phyloP scores from a whole-genome alignment of 2,329 filamentous ascomycete species.

The Beauveria medogensis region DNA sequence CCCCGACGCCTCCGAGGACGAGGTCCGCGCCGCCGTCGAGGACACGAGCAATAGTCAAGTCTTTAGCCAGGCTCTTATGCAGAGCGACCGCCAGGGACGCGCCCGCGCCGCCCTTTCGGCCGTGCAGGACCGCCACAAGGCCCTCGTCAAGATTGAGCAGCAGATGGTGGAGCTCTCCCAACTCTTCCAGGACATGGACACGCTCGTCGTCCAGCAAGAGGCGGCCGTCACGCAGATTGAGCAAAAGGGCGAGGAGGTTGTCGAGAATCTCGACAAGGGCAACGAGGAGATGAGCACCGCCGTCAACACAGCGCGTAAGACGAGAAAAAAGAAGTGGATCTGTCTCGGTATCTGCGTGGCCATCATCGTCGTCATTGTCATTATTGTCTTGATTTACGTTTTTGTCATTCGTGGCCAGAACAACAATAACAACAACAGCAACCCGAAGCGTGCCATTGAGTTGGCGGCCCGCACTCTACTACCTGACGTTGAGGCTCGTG shows the following conservation, averaged over 20 bases:
- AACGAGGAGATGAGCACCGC: conserved; percentile 78
- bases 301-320: conserved; percentile 70
- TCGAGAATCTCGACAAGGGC: conserved; percentile 75
- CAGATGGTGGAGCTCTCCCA: conserved; percentile 82
- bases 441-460: conserved; percentile 18
- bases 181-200: conserved; percentile 84
- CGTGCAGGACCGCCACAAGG: conserved; percentile 74
- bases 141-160: conserved; percentile 84
- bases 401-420: conserved; percentile 26
- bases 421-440: conserved; percentile 20
- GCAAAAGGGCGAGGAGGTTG: conserved; percentile 76
- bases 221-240: conserved; percentile 73
- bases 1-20: conserved; percentile 69
- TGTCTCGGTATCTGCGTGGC: conserved; percentile 67
- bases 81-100: conserved; percentile 72
- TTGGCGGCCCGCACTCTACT: conserved; percentile 12
- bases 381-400: conserved; percentile 43
- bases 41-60: conserved; percentile 66
- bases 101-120: conserved; percentile 71
- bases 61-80: conserved; percentile 80
- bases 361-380: conserved; percentile 45
- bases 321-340: conserved; percentile 93
- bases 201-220: conserved; percentile 80
- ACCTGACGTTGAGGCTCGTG: background rate
- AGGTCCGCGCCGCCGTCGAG: conserved; percentile 71